Evolutionary conservation across 306 rosid species (phyloP).

Genomic region (Ziziphus jujuba): DNA sequence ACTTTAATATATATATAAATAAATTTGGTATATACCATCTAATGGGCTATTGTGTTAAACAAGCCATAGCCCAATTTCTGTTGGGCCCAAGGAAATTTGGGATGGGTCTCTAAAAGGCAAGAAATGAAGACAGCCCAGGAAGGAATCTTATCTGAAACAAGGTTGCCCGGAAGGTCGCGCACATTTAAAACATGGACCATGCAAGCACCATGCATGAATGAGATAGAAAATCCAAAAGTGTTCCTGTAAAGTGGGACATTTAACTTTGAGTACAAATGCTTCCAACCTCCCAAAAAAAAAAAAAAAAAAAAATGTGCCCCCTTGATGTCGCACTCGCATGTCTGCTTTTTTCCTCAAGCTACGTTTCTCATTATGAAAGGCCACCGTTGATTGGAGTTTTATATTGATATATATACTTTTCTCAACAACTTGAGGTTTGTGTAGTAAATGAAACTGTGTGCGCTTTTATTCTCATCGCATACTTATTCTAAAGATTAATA

Average conservation of each 20-base stretch:
- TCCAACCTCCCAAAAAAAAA: slow-evolving; percentile 2
- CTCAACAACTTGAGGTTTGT: too few relatives aligned
- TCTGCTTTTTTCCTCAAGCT: slow-evolving; percentile 1
- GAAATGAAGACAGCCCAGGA: too few relatives aligned
- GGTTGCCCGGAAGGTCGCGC: not conserved
- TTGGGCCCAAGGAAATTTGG: too few relatives aligned
- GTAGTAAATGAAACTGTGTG: not conserved
- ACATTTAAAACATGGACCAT: not conserved
- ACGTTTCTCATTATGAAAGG: slow-evolving; percentile 1
- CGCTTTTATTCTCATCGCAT: not conserved
- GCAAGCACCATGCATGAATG: too few relatives aligned
- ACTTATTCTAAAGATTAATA: not conserved
- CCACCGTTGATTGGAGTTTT: not conserved
- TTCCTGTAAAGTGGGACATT: slow-evolving; percentile 22
- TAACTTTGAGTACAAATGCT: not conserved
- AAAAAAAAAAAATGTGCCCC: slow-evolving; percentile 5
- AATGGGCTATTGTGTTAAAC: too few relatives aligned
- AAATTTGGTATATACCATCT: too few relatives aligned
- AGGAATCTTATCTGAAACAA: not conserved
- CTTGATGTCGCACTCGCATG: not conserved
- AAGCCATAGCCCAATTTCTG: too few relatives aligned
- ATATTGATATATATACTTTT: too few relatives aligned
- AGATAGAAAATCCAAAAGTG: not conserved
- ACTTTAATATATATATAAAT: too few relatives aligned
- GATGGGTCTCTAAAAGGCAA: too few relatives aligned